Percentiles rank a stretch among this genome's conserved stretches.
Conservation (phyloP, 352 stramenopile species). For the Phytophthora tentaculata region DNA sequence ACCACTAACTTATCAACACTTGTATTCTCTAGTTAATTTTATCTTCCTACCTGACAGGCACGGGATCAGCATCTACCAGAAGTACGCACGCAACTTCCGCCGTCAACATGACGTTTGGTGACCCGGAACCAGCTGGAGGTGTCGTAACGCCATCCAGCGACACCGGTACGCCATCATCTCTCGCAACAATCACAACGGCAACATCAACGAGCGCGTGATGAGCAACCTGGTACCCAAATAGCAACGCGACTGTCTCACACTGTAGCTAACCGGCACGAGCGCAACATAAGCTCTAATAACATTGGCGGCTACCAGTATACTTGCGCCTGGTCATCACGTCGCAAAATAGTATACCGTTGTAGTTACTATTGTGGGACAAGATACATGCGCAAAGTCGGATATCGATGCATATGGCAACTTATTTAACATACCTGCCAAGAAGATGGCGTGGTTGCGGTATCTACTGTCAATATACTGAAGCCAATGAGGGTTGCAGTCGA, state of each 20-base stretch:
- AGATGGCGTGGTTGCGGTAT: background rate
- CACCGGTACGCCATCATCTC: too few species aligned
- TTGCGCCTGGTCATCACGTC: background rate
- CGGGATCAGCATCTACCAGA: too few species aligned
- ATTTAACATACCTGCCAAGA: background rate
- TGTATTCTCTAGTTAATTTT: too few species aligned
- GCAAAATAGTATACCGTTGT: background rate
- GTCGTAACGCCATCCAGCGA: too few species aligned
- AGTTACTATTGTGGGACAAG: background rate
- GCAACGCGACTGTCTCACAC: background rate
- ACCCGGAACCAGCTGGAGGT: too few species aligned
- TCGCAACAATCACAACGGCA: too few species aligned
- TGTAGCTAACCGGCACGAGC: background rate
- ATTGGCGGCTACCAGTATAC: background rate
- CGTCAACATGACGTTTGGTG: too few species aligned
- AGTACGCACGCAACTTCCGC: too few species aligned
- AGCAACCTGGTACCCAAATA: too few species aligned
- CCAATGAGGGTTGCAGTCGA: background rate
- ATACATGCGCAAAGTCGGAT: background rate
- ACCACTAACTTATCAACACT: too few species aligned
- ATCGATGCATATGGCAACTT: background rate
- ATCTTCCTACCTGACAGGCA: too few species aligned
- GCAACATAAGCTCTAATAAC: background rate
- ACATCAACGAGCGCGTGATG: too few species aligned
- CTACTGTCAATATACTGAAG: background rate